Conservation (phyloP, 129 eudicot species). For the Flaveria robusta region DNA sequence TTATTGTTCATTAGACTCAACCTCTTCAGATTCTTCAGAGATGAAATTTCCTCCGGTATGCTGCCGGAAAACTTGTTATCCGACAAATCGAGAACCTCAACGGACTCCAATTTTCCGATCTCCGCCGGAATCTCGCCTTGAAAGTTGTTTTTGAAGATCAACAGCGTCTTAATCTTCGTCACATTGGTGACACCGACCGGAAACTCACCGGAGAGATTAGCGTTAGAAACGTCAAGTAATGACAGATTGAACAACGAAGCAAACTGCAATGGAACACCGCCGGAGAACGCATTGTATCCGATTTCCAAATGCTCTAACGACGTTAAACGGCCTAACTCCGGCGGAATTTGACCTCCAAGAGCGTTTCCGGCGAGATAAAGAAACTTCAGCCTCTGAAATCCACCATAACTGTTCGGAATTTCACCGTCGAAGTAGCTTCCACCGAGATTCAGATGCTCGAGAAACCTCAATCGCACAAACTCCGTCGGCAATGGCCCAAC, state of each 20-base stretch:
- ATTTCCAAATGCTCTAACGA: constrained; percentile 70
- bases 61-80: constrained; percentile 61
- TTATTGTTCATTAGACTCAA: constrained; percentile 66
- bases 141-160: constrained; percentile 60
- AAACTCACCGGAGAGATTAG: constrained; percentile 64
- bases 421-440: constrained; percentile 86
- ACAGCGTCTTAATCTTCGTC: constrained; percentile 47
- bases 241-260: constrained; percentile 49
- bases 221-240: constrained; percentile 66
- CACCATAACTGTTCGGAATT: constrained; percentile 69
- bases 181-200: constrained; percentile 61
- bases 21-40: constrained; percentile 40
- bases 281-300: constrained; percentile 66
- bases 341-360: constrained; percentile 63
- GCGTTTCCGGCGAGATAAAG: constrained; percentile 67
- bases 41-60: constrained; percentile 64
- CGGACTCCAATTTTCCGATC: constrained; percentile 38
- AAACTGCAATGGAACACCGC: constrained; percentile 50
- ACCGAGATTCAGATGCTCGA: constrained; percentile 80
- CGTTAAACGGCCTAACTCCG: constrained; percentile 47
- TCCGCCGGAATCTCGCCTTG: constrained; percentile 64
- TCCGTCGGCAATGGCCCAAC: constrained; percentile 71
- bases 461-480: constrained; percentile 46
- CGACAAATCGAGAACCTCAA: constrained; percentile 69
- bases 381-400: constrained; percentile 50